phyloP scores from a whole-genome alignment of 371 early-diverging fungal species.

The Entomophthora muscae region DNA sequence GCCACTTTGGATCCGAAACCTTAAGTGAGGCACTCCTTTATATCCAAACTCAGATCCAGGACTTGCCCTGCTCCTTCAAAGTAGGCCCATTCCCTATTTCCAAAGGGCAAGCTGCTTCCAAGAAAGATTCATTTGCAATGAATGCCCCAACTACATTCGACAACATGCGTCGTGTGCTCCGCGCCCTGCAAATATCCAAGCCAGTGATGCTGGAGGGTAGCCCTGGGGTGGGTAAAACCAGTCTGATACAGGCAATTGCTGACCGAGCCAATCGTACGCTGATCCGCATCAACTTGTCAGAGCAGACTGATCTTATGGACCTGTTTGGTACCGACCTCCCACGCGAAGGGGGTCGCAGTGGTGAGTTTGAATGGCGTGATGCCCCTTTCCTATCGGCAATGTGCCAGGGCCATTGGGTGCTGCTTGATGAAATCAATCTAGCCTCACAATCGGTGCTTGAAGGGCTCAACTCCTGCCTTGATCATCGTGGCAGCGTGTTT shows the following conservation, averaged over 20 bases:
- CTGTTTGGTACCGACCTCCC: conserved; percentile 85
- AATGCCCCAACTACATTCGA: conserved; percentile 77
- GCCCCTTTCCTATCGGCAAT: conserved; percentile 94
- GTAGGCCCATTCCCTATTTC: conserved; percentile 61
- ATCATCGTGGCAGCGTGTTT: conserved; percentile 59
- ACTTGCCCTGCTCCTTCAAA: conserved; percentile 28
- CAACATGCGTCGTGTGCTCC: conserved; percentile 81
- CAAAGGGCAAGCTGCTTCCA: conserved; percentile 28
- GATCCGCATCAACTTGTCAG: conserved; percentile 96
- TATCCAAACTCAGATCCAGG: conserved; percentile 20
- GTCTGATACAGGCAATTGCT: conserved; percentile 77
- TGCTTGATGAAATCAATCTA: conserved; percentile 98
- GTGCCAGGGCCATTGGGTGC: conserved; percentile 93
- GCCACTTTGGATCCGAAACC: conserved; percentile 13
- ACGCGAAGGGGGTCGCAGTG: conserved; percentile 48
- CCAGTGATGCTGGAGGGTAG: conserved; percentile 96
- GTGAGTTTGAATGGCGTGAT: conserved; percentile 88
- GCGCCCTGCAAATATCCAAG: conserved; percentile 85
- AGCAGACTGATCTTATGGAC: conserved; percentile 99
- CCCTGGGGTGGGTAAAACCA: conserved; percentile 96
- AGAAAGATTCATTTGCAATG: conserved; percentile 54
- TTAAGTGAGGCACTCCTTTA: conserved; percentile 26
- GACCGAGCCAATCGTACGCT: conserved; percentile 59
- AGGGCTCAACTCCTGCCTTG: conserved; percentile 75
- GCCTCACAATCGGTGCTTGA: conserved; percentile 94